A percentile compares a stretch with the other conserved stretches of the same genome.
These are phyloP conservation scores for Holtermanniella nyarrowii DNA, from an alignment of 768 basidiomycete species.

Conservation along the genomic window DNA sequence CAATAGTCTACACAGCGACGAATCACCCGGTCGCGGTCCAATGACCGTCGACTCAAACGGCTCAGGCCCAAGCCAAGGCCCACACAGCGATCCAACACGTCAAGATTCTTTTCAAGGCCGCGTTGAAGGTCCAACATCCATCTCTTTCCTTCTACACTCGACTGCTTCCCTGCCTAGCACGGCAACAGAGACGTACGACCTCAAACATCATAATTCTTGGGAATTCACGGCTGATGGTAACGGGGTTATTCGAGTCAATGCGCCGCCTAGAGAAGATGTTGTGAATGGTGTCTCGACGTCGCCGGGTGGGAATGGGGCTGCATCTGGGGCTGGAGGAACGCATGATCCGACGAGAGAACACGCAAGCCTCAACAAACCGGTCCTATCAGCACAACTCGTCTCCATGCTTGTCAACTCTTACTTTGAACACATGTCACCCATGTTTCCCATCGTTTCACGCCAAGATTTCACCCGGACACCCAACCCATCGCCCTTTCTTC, in stretches of 20 bases:
- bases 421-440: constrained; percentile 75
- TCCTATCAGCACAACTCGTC: constrained; percentile 31
- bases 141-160: constrained; percentile 80
- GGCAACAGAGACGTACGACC: constrained; percentile 76
- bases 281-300: constrained; percentile 10
- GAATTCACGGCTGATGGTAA: constrained; percentile 74
- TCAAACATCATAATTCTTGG: constrained; percentile 77
- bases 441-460: constrained; percentile 78
- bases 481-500: constrained; percentile 63
- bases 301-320: constrained; percentile 8
- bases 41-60: neutral
- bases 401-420: constrained; percentile 73
- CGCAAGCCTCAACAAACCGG: constrained; percentile 25
- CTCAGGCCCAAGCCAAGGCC: neutral
- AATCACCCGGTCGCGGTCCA: neutral
- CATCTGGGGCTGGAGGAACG: neutral
- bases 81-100: neutral
- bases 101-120: neutral
- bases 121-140: constrained; percentile 65
- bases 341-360: constrained; percentile 17
- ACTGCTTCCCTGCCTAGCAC: constrained; percentile 74
- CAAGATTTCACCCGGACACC: constrained; percentile 73
- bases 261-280: constrained; percentile 22
- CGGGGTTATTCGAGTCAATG: constrained; percentile 56
- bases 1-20: neutral